phyloP scores from a whole-genome alignment of 2,329 filamentous ascomycete genomes.

The Colletotrichum spaethianum region DNA sequence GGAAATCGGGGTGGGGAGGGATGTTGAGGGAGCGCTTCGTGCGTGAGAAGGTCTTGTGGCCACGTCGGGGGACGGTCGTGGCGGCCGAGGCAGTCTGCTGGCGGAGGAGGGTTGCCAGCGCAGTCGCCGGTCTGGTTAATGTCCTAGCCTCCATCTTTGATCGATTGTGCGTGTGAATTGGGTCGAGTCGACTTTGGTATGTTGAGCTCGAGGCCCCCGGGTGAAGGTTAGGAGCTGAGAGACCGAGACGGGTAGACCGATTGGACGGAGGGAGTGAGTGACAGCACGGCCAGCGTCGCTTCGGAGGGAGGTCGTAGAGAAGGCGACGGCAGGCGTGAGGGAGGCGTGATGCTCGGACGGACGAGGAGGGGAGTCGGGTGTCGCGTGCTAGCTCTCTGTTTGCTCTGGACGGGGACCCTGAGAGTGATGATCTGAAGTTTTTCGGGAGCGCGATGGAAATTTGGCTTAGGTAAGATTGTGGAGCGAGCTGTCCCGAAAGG shows the following conservation, averaged over 20 bases:
- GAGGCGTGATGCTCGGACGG: constrained; percentile 7
- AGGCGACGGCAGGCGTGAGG: constrained; percentile 6
- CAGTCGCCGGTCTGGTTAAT: constrained; percentile 51
- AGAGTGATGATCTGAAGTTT: constrained; percentile 38
- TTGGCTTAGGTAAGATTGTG: constrained; percentile 35
- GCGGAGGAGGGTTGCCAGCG: constrained; percentile 47
- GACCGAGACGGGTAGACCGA: constrained; percentile 1
- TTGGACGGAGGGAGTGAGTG: not conserved
- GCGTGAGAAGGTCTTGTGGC: constrained; percentile 66
- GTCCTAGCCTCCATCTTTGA: constrained; percentile 38
- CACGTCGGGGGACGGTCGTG: constrained; percentile 52
- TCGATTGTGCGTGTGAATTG: not conserved
- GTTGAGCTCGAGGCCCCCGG: not conserved
- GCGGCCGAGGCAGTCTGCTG: constrained; percentile 33
- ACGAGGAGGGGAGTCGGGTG: constrained; percentile 1
- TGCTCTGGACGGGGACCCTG: constrained; percentile 13
- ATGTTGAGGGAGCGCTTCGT: constrained; percentile 72
- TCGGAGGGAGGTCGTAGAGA: not conserved
- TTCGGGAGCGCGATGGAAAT: constrained; percentile 27
- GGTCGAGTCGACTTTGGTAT: not conserved
- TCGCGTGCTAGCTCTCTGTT: constrained; percentile 13
- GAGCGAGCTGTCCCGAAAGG: constrained; percentile 31
- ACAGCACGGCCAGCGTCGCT: constrained; percentile 38
- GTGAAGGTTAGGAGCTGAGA: not conserved
- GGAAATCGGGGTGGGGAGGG: constrained; percentile 73